Percentiles rank a stretch among this genome's conserved stretches.
Conservation (phyloP, 306 rosid genomes). For the Citrullus colocynthis region DNA sequence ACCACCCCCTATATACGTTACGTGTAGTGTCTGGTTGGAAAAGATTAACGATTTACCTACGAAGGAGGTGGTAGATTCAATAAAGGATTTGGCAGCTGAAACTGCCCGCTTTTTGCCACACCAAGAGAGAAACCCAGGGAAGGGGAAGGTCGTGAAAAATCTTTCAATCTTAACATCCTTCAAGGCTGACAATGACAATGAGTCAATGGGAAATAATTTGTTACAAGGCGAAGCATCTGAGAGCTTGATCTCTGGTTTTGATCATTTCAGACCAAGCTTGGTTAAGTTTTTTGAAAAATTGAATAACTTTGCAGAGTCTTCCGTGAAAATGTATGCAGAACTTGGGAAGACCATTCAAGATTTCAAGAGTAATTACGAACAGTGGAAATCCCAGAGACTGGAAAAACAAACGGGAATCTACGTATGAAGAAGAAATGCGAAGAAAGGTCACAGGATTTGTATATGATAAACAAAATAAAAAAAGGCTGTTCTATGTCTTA, state of each 20-base stretch:
- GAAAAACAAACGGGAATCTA: not conserved
- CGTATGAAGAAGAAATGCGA: not conserved
- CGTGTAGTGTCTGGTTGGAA: constrained; percentile 55
- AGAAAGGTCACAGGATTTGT: not conserved
- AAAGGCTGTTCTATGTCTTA: not conserved
- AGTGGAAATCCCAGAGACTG: constrained; percentile 17
- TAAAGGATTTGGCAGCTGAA: constrained; percentile 46
- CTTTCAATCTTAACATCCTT: constrained; percentile 21
- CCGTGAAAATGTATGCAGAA: constrained; percentile 42
- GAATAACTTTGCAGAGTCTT: constrained; percentile 42
- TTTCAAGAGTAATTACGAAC: constrained; percentile 19
- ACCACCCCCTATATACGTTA: constrained; percentile 72
- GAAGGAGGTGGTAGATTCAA: constrained; percentile 48
- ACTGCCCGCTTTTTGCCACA: constrained; percentile 48
- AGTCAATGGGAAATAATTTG: constrained; percentile 24
- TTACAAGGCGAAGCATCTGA: constrained; percentile 38
- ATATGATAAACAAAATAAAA: not conserved
- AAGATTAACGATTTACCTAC: constrained; percentile 21
- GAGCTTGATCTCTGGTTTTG: constrained; percentile 45
- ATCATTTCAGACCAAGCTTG: constrained; percentile 46
- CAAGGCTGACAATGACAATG: constrained; percentile 30
- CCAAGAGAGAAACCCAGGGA: constrained; percentile 54
- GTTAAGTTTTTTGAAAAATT: constrained; percentile 37
- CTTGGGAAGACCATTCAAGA: constrained; percentile 28
- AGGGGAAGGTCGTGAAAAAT: constrained; percentile 29